Evolutionary conservation across 305 asterid genomes (phyloP), one percentile per base, ranked within the genome.

Genomic region (Solanum aculeatissimum): DNA sequence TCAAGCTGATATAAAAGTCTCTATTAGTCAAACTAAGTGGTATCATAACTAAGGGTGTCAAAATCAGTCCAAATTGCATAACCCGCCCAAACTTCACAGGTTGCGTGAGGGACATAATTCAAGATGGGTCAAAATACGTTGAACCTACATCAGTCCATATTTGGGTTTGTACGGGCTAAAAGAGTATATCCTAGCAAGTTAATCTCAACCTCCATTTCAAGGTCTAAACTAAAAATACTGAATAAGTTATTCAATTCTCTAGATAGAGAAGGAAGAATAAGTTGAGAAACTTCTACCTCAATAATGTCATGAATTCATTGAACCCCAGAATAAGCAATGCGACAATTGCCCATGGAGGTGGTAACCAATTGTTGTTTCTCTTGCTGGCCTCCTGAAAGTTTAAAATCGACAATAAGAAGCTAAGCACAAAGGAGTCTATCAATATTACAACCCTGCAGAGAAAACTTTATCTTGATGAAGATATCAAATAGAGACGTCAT

Each of bases 291-390:
- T 18, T 77, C 62, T 10, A 72, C 58, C 99, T 97, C 88, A 97
- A 91, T 69, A 97, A 94, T 80, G 99, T 97, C 99, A 97, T 97
- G 87, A 97, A 97, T 84, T 97, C 99, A 87, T 97, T 97, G 89
- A 97, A 95, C n/a, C 99, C 99, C 88, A 97, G 91, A 83, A 97
- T 84, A 87, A 93, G 88, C 88, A 97, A 70, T 7, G 98, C 99
- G 35, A 87, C 86, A 49, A 97, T 91, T 84, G 99, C 99, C 99
- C 99, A 97, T 65, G 99, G 98, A 87, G 99, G 99, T 79, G 99
- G 99, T 80, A 97, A 74, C 97, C 97, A 95, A 93, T 94, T 95
- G 93, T 95, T 97, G 88, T 85, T 94, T 89, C 99, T 93, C 94
- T 65, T 93, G 89, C 93, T 93, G 85, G 99, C 99, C 87, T 97